These are phyloP conservation scores for Phytophthora quininea DNA, from an alignment of 352 stramenopile species.

Conservation along the genomic window DNA sequence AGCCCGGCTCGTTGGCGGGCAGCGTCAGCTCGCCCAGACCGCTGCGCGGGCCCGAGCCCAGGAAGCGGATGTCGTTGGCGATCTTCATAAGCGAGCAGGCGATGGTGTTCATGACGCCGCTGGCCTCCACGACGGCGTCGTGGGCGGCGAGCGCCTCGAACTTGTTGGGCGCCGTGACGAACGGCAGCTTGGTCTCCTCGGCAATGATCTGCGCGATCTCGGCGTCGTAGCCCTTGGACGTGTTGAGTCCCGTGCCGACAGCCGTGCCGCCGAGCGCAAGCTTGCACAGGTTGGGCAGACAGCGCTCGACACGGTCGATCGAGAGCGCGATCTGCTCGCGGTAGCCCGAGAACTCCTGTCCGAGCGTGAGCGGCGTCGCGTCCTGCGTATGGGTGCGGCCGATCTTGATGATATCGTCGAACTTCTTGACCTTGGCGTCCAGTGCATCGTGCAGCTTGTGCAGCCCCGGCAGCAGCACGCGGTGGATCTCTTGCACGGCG, in stretches of 20 bases:
- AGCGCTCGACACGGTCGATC: constrained; percentile 86
- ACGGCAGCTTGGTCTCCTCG: constrained; percentile 92
- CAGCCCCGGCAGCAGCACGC: constrained; percentile 74
- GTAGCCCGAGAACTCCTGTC: constrained; percentile 98
- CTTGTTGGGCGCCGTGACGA: constrained; percentile 97
- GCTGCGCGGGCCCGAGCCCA: constrained; percentile 62
- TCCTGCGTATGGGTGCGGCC: constrained; percentile 96
- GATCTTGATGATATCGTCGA: constrained; percentile 97
- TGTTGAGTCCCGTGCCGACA: constrained; percentile 95
- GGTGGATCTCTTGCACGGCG: constrained; percentile 86
- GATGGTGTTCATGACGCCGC: constrained; percentile 74
- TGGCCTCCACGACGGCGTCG: constrained; percentile 73
- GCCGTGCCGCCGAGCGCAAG: constrained; percentile 95
- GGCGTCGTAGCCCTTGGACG: constrained; percentile 92
- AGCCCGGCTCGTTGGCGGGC: constrained; percentile 72
- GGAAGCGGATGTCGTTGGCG: constrained; percentile 79
- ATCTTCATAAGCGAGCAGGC: constrained; percentile 82
- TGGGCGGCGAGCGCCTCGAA: constrained; percentile 87
- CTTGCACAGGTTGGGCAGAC: constrained; percentile 89
- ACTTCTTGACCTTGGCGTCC: constrained; percentile 89
- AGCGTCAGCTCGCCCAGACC: constrained; percentile 68
- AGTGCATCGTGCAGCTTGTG: constrained; percentile 86
- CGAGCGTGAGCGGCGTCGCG: constrained; percentile 96
- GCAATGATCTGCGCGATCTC: constrained; percentile 94
- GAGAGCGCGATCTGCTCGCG: constrained; percentile 91